Evolutionary conservation across 441 rosid species (phyloP).

Genomic region (Kokia cookei): DNA sequence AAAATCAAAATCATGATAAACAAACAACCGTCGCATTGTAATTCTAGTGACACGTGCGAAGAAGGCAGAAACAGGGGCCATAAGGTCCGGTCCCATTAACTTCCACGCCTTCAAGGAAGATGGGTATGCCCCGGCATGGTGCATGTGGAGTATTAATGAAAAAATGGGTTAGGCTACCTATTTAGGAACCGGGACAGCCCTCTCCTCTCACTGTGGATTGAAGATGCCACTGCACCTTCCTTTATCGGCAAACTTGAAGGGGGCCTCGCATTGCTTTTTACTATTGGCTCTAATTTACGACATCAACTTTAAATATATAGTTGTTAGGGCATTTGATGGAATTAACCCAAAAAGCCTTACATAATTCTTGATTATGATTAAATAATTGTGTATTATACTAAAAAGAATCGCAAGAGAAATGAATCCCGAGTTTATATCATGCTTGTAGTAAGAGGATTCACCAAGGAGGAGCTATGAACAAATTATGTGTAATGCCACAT

Average conservation of each 20-base stretch:
- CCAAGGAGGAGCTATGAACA: no score
- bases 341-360: no score
- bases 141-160: slow-evolving; percentile 22
- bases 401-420: no score
- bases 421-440: no score
- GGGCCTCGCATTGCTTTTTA: background rate
- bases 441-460: no score
- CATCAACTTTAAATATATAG: background rate
- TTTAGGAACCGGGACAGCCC: background rate
- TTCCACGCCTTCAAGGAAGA: background rate
- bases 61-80: slow-evolving; percentile 11
- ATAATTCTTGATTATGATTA: no score
- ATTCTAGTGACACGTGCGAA: slow-evolving; percentile 7
- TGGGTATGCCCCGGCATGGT: slow-evolving; percentile 18
- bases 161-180: background rate
- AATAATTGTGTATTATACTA: no score
- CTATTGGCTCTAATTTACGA: background rate
- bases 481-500: slow-evolving; percentile 7
- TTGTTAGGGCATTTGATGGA: no score
- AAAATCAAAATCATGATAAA: no score
- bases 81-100: background rate
- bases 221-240: background rate
- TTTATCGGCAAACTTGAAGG: background rate
- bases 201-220: background rate
- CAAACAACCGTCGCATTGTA: no score